A percentile compares a stretch with the other conserved stretches of the same genome.
phyloP scores from a whole-genome alignment of 495 filamentous ascomycete genomes.

The Hypoxylon lenormandii region DNA sequence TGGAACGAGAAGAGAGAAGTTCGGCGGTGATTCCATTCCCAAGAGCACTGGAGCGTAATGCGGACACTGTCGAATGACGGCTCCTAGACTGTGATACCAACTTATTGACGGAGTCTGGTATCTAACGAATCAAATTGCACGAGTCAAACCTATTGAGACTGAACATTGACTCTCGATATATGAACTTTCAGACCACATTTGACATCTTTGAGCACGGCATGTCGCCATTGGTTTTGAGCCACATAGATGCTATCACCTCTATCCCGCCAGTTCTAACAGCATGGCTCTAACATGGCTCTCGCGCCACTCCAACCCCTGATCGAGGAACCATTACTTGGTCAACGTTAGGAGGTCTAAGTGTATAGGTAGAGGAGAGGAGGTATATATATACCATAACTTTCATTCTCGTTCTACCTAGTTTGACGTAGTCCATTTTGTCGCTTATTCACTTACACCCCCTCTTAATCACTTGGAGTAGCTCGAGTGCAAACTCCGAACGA shows the following conservation, averaged over 20 bases:
- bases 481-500: constrained; percentile 19
- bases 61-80: constrained; percentile 11
- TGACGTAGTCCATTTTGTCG: too few relatives aligned
- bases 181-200: constrained; percentile 13
- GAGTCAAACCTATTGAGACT: constrained; percentile 20
- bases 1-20: too few relatives aligned
- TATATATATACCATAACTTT: constrained; percentile 19
- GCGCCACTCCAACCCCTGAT: neutral
- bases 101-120: constrained; percentile 14
- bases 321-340: neutral
- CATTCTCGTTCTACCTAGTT: neutral
- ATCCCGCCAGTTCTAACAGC: neutral
- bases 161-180: constrained; percentile 17
- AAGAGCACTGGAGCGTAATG: neutral
- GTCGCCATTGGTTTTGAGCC: constrained; percentile 21
- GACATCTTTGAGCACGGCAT: constrained; percentile 8
- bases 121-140: constrained; percentile 18
- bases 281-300: constrained; percentile 3
- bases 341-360: neutral
- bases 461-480: neutral
- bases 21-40: too few relatives aligned
- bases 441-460: neutral
- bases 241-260: constrained; percentile 7
- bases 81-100: constrained; percentile 26
- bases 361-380: neutral